These are phyloP conservation scores for Xylaria sp. DNA, from an alignment of 2,329 filamentous ascomycete species.

Conservation along the genomic window DNA sequence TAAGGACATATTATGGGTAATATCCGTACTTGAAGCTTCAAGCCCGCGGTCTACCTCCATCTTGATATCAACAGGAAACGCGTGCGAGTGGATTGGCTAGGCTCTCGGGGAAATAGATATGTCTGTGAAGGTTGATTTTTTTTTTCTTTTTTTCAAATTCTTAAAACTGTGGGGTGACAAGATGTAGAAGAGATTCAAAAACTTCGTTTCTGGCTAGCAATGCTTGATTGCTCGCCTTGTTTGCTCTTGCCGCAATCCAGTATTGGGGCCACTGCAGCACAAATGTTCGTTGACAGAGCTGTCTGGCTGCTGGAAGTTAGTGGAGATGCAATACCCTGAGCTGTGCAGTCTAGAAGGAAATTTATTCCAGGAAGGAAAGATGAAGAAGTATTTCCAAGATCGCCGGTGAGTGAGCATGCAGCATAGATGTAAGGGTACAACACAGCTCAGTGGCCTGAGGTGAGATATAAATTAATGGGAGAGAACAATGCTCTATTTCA, in stretches of 20 bases:
- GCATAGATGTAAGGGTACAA: neutral
- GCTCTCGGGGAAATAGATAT: neutral
- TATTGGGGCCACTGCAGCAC: neutral
- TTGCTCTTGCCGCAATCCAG: constrained; percentile 7
- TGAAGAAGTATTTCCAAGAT: neutral
- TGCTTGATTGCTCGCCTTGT: neutral
- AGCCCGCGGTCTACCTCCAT: constrained; percentile 40
- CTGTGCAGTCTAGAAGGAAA: neutral
- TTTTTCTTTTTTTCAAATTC: neutral
- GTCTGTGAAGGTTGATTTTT: neutral
- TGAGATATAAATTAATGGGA: neutral
- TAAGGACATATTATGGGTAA: constrained; percentile 37
- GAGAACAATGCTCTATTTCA: neutral
- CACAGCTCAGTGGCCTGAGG: neutral
- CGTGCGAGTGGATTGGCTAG: neutral
- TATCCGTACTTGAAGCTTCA: constrained; percentile 20
- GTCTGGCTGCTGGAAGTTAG: neutral
- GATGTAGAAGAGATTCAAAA: neutral
- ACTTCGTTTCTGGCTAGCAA: neutral
- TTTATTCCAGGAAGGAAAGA: neutral
- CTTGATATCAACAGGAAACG: constrained; percentile 12
- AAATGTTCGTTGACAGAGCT: neutral
- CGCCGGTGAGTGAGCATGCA: neutral
- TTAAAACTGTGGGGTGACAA: neutral
- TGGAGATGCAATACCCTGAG: neutral